These are phyloP conservation scores for Crithidia mellificae DNA, from an alignment of 208 protist genomes.

Conservation along the genomic window DNA sequence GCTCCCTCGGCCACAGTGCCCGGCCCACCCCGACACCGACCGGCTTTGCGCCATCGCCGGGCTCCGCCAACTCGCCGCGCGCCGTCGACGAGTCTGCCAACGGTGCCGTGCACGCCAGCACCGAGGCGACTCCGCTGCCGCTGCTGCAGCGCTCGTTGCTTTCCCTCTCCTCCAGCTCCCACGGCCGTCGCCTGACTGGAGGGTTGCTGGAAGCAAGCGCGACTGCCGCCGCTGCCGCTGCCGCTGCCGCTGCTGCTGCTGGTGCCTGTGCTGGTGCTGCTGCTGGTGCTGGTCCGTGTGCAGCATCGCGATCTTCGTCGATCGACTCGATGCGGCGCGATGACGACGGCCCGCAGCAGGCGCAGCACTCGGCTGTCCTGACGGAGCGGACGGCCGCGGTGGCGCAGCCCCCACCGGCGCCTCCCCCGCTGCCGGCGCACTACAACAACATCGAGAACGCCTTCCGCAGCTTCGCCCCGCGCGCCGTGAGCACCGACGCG, in stretches of 20 bases:
- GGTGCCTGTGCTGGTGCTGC: background rate
- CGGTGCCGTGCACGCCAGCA: background rate
- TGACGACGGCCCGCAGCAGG: conserved; percentile 13
- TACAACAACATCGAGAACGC: conserved; percentile 3
- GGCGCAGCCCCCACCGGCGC: conserved; percentile 9
- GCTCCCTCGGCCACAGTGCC: background rate
- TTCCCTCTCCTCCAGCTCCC: conserved; percentile 22
- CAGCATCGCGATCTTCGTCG: conserved; percentile 16
- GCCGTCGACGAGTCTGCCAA: background rate
- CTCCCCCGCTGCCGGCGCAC: background rate
- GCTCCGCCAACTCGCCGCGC: background rate
- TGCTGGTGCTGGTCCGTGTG: background rate
- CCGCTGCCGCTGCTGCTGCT: background rate
- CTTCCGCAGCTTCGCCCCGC: background rate
- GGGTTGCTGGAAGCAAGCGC: conserved; percentile 2
- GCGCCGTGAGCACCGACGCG: background rate
- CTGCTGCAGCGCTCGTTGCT: background rate
- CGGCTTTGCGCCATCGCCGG: background rate
- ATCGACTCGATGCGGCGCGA: conserved; percentile 22
- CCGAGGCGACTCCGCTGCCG: conserved; percentile 10
- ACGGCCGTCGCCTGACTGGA: conserved; percentile 10
- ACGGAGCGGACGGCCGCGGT: conserved; percentile 1
- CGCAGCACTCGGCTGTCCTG: background rate
- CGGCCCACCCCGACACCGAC: background rate
- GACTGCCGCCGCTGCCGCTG: background rate